Evolutionary conservation across 257 asterid species (phyloP), one percentile per base, ranked within the genome.

Genomic region (Coffea eugenioides): DNA sequence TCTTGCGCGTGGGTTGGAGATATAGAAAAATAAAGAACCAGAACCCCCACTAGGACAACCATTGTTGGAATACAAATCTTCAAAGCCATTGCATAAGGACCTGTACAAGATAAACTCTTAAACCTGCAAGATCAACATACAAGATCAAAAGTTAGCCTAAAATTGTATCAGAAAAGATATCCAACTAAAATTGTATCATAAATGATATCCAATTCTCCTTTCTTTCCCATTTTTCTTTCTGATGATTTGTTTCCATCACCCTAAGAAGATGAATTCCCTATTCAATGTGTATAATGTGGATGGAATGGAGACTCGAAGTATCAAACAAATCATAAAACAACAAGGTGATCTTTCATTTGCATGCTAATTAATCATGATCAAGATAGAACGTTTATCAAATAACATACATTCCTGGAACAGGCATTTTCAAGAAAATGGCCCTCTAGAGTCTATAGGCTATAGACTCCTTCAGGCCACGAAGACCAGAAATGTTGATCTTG

Each of bases 21-120:
- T 43, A 71, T 10, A 11, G 66, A 49, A 36, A 79, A 27, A 43
- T 57, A n/a, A 12, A 86, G 81, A 46, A 84, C 74, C n/a, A 81
- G 4, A 20, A 76, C 34, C 16, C 73, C 85, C 27, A 83, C 25
- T 39, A 64, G n/a, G 49, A 68, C 15, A 13, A 43, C 43, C 23
- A 68, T 68, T 34, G 72, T 31, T 13, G 71, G 72, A 68, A 18
- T 11, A 2, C 4, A 68, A 31, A 68, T 31, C 72, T 43, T 34
- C n/a, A 16, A 31, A 34, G 21, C 72, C 49, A 68, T 68, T 68
- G 49, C 45, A 54, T 54, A 54, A 54, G 61, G 18, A 54, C 21
- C 61, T 54, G 61, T 3, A 15, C 61, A 54, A 54, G 16, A 14
- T 4, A 0, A 15, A 54, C 18, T 54, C 61, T 15, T 20, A 54